These are phyloP conservation scores for Chaetomium strumarium DNA, from an alignment of 2,329 filamentous ascomycete species.

Conservation along the genomic window DNA sequence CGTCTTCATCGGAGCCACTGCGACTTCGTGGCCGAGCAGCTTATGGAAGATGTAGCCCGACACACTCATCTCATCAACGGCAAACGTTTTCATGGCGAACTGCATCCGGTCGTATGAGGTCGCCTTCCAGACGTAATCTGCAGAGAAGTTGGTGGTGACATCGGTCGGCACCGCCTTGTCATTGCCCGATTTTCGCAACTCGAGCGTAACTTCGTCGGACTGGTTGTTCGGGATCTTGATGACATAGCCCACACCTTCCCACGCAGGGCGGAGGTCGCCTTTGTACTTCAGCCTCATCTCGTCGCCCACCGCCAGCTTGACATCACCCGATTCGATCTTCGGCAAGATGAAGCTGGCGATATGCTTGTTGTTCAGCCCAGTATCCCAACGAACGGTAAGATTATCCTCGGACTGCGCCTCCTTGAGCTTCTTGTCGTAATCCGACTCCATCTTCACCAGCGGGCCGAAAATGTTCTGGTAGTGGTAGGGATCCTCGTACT, in stretches of 20 bases:
- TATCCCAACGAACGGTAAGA: constrained; percentile 90
- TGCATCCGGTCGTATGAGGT: constrained; percentile 99
- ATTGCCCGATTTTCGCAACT: constrained; percentile 88
- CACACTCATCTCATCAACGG: constrained; percentile 95
- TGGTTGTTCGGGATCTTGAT: constrained; percentile 99
- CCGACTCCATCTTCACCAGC: constrained; percentile 96
- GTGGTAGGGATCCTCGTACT: constrained; percentile 95
- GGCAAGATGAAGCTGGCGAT: constrained; percentile 91
- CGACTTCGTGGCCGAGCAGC: constrained; percentile 89
- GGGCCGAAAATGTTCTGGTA: constrained; percentile 99
- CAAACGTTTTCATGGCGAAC: constrained; percentile 97
- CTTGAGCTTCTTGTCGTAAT: constrained; percentile 98
- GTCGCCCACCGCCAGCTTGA: constrained; percentile 95
- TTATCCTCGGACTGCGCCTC: constrained; percentile 96
- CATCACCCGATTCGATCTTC: constrained; percentile 94
- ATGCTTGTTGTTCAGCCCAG: constrained; percentile 95
- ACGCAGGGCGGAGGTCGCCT: constrained; percentile 82
- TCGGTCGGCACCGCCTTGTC: constrained; percentile 95
- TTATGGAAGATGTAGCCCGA: constrained; percentile 99
- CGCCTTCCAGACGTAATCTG: constrained; percentile 99
- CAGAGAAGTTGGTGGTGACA: constrained; percentile 95
- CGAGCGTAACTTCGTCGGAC: constrained; percentile 93
- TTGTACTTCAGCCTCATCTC: constrained; percentile 98
- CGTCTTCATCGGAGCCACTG: constrained; percentile 90
- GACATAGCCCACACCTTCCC: constrained; percentile 98